These are phyloP conservation scores for Scleromitrula shiraiana DNA, from an alignment of 2,329 filamentous ascomycete genomes.

Conservation along the genomic window DNA sequence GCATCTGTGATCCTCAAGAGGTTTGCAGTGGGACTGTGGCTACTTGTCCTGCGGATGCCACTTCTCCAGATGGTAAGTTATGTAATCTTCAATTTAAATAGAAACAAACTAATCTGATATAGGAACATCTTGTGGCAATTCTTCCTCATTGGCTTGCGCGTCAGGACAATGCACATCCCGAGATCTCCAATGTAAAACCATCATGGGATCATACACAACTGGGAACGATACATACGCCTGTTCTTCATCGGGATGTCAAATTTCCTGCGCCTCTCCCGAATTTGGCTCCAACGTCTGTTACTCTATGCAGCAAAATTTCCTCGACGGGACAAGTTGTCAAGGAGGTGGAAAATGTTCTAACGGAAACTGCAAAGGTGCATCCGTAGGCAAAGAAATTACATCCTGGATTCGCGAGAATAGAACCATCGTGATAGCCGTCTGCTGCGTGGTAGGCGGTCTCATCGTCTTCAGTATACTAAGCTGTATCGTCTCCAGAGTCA, in stretches of 20 bases:
- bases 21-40: conserved; percentile 66
- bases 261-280: conserved; percentile 65
- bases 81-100: neutral
- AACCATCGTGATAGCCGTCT: conserved; percentile 74
- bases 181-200: conserved; percentile 76
- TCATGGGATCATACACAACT: conserved; percentile 68
- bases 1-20: conserved; percentile 79
- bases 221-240: conserved; percentile 78
- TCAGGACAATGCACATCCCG: conserved; percentile 92
- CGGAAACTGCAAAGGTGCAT: conserved; percentile 67
- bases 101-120: conserved; percentile 12
- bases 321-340: conserved; percentile 82
- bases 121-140: conserved; percentile 57
- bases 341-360: conserved; percentile 73
- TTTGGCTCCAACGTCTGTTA: conserved; percentile 62
- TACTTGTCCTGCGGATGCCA: conserved; percentile 66
- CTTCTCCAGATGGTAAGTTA: conserved; percentile 53
- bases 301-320: conserved; percentile 78
- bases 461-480: conserved; percentile 59
- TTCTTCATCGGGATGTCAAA: conserved; percentile 59
- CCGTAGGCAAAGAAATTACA: conserved; percentile 59
- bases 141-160: conserved; percentile 59
- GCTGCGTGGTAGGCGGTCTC: conserved; percentile 62
- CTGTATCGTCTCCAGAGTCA: conserved; percentile 55
- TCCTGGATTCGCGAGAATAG: conserved; percentile 73